Base-by-base conservation (phyloP, 768 basidiomycete genomes). In the Auriscalpium microsporum region DNA sequence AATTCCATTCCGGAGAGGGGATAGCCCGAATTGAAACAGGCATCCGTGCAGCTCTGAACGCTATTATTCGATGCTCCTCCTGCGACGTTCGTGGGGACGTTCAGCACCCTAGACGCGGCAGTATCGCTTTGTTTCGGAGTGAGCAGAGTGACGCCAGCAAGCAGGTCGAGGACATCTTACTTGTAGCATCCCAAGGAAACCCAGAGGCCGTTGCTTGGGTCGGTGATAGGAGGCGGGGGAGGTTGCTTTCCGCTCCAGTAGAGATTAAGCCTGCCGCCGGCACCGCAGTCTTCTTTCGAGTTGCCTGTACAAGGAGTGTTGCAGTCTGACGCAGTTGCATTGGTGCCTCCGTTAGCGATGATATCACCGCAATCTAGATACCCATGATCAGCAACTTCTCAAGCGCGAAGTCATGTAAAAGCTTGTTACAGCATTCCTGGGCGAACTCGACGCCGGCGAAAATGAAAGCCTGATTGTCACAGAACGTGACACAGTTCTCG, bases 391-490 rank as follows among this genome's bases (percentile, higher is more conserved):
- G 40, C 50, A 48, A 37, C 21, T 5, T 46, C 23, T 28, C 55
- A 40, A 55, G 36, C 56, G 11, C 23, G 23, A 50, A 45, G 17
- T 13, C 28, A 33, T 21, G 33, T 45, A 19, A 21, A 36, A n/a
- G 40, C n/a, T n/a, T 63, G 78, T 56, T 66, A 84, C 83, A 84
- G 69, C 82, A 86, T 67, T 85, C 79, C 56, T 77, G 72, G 19
- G 74, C 78, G 58, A 75, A 89, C 68, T 90, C 87, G 16, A 82
- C 75, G 13, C 89, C 89, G 16, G 87, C 86, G 60, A 79, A 87
- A 56, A 83, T 68, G 64, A 73, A 87, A 9, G 67, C 60, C 53
- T 73, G 67, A n/a, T 69, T 50, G 36, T 73, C 69, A 64, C 78
- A 80, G 59, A 71, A 79, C 52, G 35, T 64, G 58, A 79, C 67